Conservation (phyloP, 768 basidiomycete genomes). For the Boletales sp. region DNA sequence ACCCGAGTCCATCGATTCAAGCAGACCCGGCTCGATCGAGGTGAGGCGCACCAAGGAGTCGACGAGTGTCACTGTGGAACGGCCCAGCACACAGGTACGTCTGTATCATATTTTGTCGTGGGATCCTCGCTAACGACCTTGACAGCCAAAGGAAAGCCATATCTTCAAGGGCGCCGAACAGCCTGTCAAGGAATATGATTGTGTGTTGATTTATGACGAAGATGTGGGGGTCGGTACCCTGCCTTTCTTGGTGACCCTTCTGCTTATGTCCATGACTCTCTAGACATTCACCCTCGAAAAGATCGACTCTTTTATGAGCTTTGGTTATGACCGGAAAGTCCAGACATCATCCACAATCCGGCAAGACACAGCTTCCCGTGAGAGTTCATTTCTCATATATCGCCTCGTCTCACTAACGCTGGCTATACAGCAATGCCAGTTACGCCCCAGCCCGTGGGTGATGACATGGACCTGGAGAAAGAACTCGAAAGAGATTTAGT, state of each 20-base stretch:
- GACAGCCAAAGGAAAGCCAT: conserved; percentile 50
- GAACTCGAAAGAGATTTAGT: conserved; percentile 26
- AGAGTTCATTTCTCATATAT: conserved; percentile 1
- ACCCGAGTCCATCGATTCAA: conserved; percentile 64
- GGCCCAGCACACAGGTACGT: conserved; percentile 59
- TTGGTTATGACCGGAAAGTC: conserved; percentile 50
- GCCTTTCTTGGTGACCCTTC: not conserved
- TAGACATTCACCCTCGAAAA: conserved; percentile 75
- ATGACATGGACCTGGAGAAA: conserved; percentile 25
- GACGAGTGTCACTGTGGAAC: conserved; percentile 58
- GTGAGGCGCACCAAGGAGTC: conserved; percentile 52
- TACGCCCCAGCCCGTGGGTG: conserved; percentile 25
- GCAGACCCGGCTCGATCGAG: conserved; percentile 63
- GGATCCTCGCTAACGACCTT: not conserved
- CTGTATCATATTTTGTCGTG: not conserved
- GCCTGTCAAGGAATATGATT: conserved; percentile 65
- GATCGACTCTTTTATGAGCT: conserved; percentile 59
- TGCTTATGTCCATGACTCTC: conserved; percentile 9
- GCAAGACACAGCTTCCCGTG: conserved; percentile 20
- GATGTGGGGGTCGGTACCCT: conserved; percentile 53
- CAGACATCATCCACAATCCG: conserved; percentile 20
- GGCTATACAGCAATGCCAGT: conserved; percentile 13
- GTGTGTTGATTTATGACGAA: conserved; percentile 79
- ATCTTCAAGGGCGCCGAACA: conserved; percentile 57
- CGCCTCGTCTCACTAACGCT: conserved; percentile 3